phyloP scores from a whole-genome alignment of 805 yeast genomes.

The Wickerhamomyces silvicola region DNA sequence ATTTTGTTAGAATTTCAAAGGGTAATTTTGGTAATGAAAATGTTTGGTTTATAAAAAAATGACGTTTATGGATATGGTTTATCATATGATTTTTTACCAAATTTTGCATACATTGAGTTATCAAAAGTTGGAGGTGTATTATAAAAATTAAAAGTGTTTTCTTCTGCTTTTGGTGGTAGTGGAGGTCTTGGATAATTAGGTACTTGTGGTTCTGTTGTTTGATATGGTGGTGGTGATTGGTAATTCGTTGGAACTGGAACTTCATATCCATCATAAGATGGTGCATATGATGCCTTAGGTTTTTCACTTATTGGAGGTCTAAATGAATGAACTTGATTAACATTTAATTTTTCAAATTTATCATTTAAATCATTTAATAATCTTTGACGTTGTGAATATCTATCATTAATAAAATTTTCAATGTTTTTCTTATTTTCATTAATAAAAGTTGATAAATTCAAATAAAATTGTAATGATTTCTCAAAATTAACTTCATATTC shows the following conservation, averaged over 20 bases:
- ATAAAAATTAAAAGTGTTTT: constrained; percentile 35
- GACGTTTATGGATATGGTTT: constrained; percentile 6
- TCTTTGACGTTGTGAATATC: constrained; percentile 19
- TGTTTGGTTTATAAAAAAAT: constrained; percentile 20
- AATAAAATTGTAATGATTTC: constrained; percentile 62
- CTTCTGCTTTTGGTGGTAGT: constrained; percentile 7
- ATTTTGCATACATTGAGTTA: constrained; percentile 33
- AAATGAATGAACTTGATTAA: no score
- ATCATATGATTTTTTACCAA: constrained; percentile 3
- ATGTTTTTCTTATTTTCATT: constrained; percentile 16
- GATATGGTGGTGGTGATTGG: constrained; percentile 1
- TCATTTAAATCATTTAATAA: constrained; percentile 12
- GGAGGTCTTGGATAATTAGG: constrained; percentile 13
- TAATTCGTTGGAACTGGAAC: no score
- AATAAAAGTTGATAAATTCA: constrained; percentile 28
- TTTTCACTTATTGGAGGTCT: constrained; percentile 13
- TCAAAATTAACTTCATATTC: constrained; percentile 50
- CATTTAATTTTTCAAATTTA: constrained; percentile 14
- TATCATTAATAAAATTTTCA: constrained; percentile 18
- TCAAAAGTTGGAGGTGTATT: constrained; percentile 46
- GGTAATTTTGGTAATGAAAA: constrained; percentile 39
- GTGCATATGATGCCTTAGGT: constrained; percentile 13
- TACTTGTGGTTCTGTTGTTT: constrained; percentile 6
- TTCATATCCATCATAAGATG: no score
- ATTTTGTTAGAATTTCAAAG: constrained; percentile 49